Conservation (phyloP, 2,329 filamentous ascomycete species). For the Epichloe bromicola region DNA sequence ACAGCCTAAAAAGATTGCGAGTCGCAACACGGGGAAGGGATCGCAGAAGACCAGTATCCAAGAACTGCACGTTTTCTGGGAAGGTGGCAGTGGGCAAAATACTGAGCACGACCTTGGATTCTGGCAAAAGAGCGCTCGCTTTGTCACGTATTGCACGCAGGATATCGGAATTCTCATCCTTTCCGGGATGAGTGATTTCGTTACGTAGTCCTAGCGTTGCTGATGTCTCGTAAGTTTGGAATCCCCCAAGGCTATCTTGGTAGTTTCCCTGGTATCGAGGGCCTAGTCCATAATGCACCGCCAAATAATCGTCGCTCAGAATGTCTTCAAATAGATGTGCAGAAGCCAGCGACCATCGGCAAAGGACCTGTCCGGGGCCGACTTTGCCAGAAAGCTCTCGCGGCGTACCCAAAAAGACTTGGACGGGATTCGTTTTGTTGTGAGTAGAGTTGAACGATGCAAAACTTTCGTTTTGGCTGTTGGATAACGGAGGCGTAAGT, state of each 20-base stretch:
- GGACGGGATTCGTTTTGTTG: conserved; percentile 54
- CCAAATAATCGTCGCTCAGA: conserved; percentile 80
- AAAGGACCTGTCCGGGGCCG: conserved; percentile 59
- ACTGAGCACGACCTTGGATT: conserved; percentile 70
- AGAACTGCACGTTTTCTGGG: conserved; percentile 64
- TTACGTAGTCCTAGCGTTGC: conserved; percentile 83
- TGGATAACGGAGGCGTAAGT: conserved; percentile 52
- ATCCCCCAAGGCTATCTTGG: conserved; percentile 82
- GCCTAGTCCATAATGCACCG: conserved; percentile 81
- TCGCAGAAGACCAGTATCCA: conserved; percentile 64
- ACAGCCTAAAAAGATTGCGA: conserved; percentile 37
- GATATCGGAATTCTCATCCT: conserved; percentile 85
- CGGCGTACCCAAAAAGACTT: conserved; percentile 89
- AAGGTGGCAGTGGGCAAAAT: conserved; percentile 71
- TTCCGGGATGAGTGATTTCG: conserved; percentile 77
- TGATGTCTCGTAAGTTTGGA: conserved; percentile 91
- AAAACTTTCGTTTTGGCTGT: conserved; percentile 53
- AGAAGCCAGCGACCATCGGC: conserved; percentile 80
- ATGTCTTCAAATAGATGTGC: conserved; percentile 81
- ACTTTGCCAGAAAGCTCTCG: conserved; percentile 68
- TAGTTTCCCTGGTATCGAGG: conserved; percentile 91
- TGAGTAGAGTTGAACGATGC: conserved; percentile 50
- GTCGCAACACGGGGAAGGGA: conserved; percentile 62
- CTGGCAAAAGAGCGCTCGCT: conserved; percentile 68
- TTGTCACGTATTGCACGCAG: conserved; percentile 76